Evolutionary conservation across 2,329 filamentous ascomycete species (phyloP), one percentile per base, ranked within the genome.

Genomic region (Sclerotinia spermophila): DNA sequence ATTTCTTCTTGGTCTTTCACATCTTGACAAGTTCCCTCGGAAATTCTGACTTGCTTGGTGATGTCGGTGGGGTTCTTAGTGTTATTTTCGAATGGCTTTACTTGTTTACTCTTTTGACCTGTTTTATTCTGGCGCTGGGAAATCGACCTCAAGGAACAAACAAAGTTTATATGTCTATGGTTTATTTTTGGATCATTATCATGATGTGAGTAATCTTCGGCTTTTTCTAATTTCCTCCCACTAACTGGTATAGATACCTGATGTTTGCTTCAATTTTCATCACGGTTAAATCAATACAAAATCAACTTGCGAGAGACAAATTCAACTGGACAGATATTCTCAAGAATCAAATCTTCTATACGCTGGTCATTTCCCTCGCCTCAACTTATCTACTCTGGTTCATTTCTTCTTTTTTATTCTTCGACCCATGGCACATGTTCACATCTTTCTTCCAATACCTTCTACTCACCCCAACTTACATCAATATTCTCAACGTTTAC

Each of bases 401-500:
- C 83, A 81, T 97, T 82, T 97, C 96, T 90, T 96, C 92, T 35
- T 93, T 99, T 83, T 83, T 99, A 73, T 99, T 99, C 82, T 87
- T 99, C 62, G 96, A 99, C 76, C 96, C 96, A 0, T 99, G 96
- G 96, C 96, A 99, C 84, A 96, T 99, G 92, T 92, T 99, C 82
- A 99, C 96, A 24, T 95, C 91, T 0, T 90, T 92, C 0, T 87
- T 86, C 0, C 95, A 97, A 80, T 99, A 99, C 84, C 97, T 99
- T 80, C 86, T 94, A 61, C 89, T 99, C 42, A 85, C 99, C 45
- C 96, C 96, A 0, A 90, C 86, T 48, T 99, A 98, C 84, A 97
- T 99, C 82, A 98, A 95, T 83, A 98, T 93, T 0, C 86, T 99
- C 4, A 96, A 99, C 81, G 94, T 98, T 38, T 99, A 99, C 82